Base-by-base conservation (phyloP, 805 yeast species). In the Saturnispora gosingensis region DNA sequence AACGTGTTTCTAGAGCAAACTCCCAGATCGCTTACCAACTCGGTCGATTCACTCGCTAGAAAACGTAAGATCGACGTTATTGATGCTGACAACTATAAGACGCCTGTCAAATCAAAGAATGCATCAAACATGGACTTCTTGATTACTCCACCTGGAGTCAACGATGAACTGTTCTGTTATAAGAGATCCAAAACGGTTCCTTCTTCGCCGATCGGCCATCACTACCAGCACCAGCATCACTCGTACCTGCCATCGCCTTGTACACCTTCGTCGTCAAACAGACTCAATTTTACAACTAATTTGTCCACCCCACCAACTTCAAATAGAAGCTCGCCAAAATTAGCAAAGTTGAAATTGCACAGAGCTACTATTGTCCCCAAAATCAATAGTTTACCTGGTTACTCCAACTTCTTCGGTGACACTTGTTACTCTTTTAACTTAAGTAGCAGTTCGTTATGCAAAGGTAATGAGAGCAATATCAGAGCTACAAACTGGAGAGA, bases 401-500 rank as follows among this genome's bases (percentile, higher is more conserved):
- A 59, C 43, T 43, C 50, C 28, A 53, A 55, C 24, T 56, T 53
- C 28, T 68, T 59, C 57, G 67, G 72, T 22, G 72, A 68, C 52
- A 69, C 72, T n/a, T 63, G 71, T 48, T 68, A 68, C 53, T 61
- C 67, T 7, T 67, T 64, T 51, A 58, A 59, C 27, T 49, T 65
- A 34, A 53, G 59, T 13, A 56, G 61, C 13, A 55, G 65, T 10
- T 56, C 64, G 5, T 54, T 55, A 7, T 54, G 56, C 18, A 50
- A 55, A 43, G 15, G 32, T 6, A 52, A 56, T 24, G 70, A 66
- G 49, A 61, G 64, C 50, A 63, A 63, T 48, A 67, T 67, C 44
- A 64, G 72, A 36, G 67, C 68, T 39, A 58, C 67, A 45, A 73
- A 70, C 55, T 74, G 78, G 78, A 67, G 77, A 57, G 66, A 67